These are phyloP conservation scores for Nectriaceae sp. DNA, from an alignment of 2,329 filamentous ascomycete species.

Conservation along the genomic window DNA sequence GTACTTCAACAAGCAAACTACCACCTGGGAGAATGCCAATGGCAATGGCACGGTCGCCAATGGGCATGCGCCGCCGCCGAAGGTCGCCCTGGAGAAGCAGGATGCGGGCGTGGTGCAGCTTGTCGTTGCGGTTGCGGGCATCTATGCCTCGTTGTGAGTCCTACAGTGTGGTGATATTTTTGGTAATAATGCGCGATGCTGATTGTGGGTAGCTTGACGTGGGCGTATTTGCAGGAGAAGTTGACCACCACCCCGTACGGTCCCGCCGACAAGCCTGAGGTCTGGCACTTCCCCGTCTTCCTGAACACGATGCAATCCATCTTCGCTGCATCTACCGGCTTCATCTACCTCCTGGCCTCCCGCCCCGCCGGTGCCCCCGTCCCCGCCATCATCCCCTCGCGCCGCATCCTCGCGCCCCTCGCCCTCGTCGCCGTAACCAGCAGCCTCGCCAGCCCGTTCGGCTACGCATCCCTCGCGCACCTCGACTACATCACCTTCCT, in stretches of 20 bases:
- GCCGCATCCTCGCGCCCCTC: slow-evolving; percentile 74
- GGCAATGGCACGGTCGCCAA: slow-evolving; percentile 28
- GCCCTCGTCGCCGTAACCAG: slow-evolving; percentile 84
- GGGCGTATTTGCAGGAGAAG: slow-evolving; percentile 95
- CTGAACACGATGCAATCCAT: slow-evolving; percentile 94
- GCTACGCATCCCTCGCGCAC: slow-evolving; percentile 87
- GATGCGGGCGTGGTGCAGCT: slow-evolving; percentile 73
- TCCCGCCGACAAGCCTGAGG: slow-evolving; percentile 61
- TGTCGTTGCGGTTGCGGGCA: slow-evolving; percentile 85
- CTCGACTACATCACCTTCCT: slow-evolving; percentile 99
- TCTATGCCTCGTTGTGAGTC: slow-evolving; percentile 94
- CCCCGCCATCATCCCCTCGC: slow-evolving; percentile 74
- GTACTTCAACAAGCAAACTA: slow-evolving; percentile 55
- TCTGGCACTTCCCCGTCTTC: slow-evolving; percentile 92
- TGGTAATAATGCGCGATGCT: not conserved
- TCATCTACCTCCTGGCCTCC: slow-evolving; percentile 73
- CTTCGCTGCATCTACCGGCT: slow-evolving; percentile 82
- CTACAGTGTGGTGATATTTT: not conserved
- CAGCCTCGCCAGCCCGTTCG: slow-evolving; percentile 91
- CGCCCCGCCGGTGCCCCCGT: slow-evolving; percentile 48
- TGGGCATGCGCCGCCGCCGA: slow-evolving; percentile 22
- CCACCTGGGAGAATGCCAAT: slow-evolving; percentile 36
- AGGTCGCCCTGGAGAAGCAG: slow-evolving; percentile 35
- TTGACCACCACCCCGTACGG: slow-evolving; percentile 92
- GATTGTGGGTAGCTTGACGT: slow-evolving; percentile 68